phyloP scores from a whole-genome alignment of 176 grass and related monocot genomes.

The Carex scoparia region DNA sequence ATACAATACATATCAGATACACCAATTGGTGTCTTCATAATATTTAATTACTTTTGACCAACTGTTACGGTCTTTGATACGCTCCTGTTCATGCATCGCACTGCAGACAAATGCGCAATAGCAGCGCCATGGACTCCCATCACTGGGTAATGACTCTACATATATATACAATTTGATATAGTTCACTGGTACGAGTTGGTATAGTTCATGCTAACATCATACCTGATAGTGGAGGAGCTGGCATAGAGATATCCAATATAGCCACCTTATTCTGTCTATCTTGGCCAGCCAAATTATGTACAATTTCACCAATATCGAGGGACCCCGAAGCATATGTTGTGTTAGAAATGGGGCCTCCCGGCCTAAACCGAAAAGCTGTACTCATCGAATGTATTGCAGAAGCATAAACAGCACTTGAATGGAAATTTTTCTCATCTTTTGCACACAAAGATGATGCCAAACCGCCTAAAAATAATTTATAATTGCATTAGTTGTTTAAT shows the following conservation, averaged over 20 bases:
- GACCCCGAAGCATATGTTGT: constrained; percentile 39
- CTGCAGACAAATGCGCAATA: no score
- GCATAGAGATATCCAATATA: constrained; percentile 72
- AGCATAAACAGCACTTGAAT: constrained; percentile 76
- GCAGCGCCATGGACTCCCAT: no score
- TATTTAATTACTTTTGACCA: no score
- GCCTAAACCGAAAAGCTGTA: constrained; percentile 55
- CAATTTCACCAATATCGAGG: constrained; percentile 64
- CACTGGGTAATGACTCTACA: no score
- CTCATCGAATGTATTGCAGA: constrained; percentile 74
- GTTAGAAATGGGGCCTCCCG: constrained; percentile 29
- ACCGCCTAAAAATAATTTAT: constrained; percentile 36
- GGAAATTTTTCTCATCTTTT: constrained; percentile 69
- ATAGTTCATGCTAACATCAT: background rate
- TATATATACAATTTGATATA: background rate
- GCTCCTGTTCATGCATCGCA: no score
- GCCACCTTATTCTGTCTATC: constrained; percentile 74
- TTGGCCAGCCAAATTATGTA: constrained; percentile 62
- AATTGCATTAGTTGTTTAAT: constrained; percentile 6
- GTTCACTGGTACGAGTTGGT: background rate
- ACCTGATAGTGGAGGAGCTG: constrained; percentile 74
- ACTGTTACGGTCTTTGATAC: no score
- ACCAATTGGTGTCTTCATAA: no score
- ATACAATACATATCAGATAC: no score
- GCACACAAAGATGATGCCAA: constrained; percentile 48